These are phyloP conservation scores for Ephemerocybe angulata DNA, from an alignment of 768 basidiomycete genomes.

Conservation along the genomic window DNA sequence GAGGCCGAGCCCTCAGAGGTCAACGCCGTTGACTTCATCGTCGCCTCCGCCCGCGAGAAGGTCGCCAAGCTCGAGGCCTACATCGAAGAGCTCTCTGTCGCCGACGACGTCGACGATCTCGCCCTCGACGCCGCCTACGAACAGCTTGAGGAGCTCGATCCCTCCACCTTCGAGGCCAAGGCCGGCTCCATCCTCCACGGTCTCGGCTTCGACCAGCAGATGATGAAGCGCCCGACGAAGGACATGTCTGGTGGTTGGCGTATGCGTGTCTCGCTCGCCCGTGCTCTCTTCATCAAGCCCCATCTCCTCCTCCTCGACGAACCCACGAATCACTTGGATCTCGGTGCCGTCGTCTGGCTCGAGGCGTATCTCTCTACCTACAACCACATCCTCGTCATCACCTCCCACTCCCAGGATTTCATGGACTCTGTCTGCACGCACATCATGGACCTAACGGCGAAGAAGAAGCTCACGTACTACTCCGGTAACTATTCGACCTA, in stretches of 20 bases:
- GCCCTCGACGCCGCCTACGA: constrained; percentile 90
- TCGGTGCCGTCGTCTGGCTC: constrained; percentile 98
- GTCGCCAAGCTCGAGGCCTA: constrained; percentile 89
- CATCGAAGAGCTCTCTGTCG: constrained; percentile 90
- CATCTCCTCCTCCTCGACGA: constrained; percentile 94
- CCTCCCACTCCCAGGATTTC: constrained; percentile 98
- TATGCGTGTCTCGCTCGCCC: too few relatives aligned
- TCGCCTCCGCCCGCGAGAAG: constrained; percentile 88
- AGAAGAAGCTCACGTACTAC: constrained; percentile 94
- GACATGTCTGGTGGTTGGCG: constrained; percentile 99
- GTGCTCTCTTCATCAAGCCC: too few relatives aligned
- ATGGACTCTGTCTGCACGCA: constrained; percentile 98
- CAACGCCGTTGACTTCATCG: constrained; percentile 95
- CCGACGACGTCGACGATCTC: constrained; percentile 83
- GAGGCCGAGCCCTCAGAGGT: constrained; percentile 94
- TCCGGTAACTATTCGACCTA: constrained; percentile 97
- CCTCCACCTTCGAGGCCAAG: constrained; percentile 91
- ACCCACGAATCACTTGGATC: constrained; percentile 89
- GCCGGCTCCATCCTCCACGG: constrained; percentile 96
- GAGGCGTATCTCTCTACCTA: constrained; percentile 98
- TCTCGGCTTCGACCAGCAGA: constrained; percentile 83
- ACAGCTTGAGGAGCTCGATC: constrained; percentile 96
- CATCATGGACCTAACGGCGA: constrained; percentile 91
- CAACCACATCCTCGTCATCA: constrained; percentile 97
- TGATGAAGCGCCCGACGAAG: constrained; percentile 97